These are phyloP conservation scores for Colletotrichum paranaense DNA, from an alignment of 2,329 filamentous ascomycete species.

Conservation along the genomic window DNA sequence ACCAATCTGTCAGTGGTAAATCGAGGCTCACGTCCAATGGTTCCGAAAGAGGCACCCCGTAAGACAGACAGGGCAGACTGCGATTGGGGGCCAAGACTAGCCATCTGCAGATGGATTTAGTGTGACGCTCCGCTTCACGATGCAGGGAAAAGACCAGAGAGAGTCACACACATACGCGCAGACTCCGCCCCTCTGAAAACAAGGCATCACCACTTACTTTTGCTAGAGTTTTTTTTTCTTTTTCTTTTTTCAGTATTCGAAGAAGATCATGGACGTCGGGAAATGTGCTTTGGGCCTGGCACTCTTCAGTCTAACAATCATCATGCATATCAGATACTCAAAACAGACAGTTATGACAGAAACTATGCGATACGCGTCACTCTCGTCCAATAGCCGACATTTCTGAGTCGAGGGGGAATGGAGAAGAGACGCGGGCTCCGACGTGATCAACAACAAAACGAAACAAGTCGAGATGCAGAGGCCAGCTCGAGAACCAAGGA, in stretches of 20 bases:
- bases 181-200: conserved; percentile 23
- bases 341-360: neutral
- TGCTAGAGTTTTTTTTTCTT: neutral
- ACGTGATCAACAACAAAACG: neutral
- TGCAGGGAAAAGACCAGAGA: neutral
- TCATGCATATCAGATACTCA: neutral
- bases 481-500: neutral
- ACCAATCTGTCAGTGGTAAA: neutral
- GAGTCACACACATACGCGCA: conserved; percentile 3
- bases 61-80: neutral
- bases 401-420: neutral
- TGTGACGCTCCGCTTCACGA: conserved; percentile 26
- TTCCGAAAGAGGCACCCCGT: neutral
- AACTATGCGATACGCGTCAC: neutral
- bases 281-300: neutral
- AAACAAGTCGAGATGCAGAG: neutral
- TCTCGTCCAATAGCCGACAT: neutral
- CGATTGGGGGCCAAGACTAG: conserved; percentile 2
- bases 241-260: no score
- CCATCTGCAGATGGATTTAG: neutral
- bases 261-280: neutral
- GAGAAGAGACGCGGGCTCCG: neutral
- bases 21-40: neutral
- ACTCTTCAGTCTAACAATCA: neutral
- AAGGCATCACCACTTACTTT: neutral